Evolutionary conservation across 306 rosid genomes (phyloP), one percentile per base, ranked within the genome.

Genomic region (Calophaca sinica): DNA sequence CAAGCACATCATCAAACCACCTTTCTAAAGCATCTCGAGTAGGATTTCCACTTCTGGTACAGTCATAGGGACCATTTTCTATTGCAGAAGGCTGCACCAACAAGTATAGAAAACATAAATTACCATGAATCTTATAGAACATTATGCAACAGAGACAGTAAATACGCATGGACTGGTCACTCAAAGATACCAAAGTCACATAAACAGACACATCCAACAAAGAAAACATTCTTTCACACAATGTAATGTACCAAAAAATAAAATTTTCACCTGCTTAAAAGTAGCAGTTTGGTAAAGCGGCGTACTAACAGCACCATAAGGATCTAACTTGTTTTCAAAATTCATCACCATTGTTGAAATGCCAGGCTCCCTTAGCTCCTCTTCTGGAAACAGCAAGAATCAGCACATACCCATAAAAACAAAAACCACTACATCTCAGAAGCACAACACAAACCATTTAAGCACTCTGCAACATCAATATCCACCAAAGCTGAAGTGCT

Each of bases 271-370:
- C 92, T 94, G 98, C 92, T 91, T 91, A 74, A 94, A 94, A 67
- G 97, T 94, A 58, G 97, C 94, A 10, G 98, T 94, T 79, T 94
- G 98, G 79, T 91, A 94, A 75, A 91, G 89, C 1, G 98, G 98
- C 3, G 80, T 61, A 75, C 89, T 94, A 66, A 91, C 71, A 62
- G 97, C 90, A 65, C 84, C 85, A 65, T 76, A 94, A 77, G 96
- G 97, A 88, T 91, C 98, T 64, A 85, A 89, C 81, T 86, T 80
- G 71, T 66, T 86, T 80, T 87, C 96, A 41, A 89, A 87, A 83
- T 91, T 91, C 96, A 94, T 78, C 80, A 94, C 71, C 69, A 82
- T 61, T 9, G 97, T 94, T 45, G 98, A 87, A 65, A 94, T 70
- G 49, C 87, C 81, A 8, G 96, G 93, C 80, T 89, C 93, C 67